phyloP scores from a whole-genome alignment of 768 basidiomycete species.

The Aureoboletus auriporus region DNA sequence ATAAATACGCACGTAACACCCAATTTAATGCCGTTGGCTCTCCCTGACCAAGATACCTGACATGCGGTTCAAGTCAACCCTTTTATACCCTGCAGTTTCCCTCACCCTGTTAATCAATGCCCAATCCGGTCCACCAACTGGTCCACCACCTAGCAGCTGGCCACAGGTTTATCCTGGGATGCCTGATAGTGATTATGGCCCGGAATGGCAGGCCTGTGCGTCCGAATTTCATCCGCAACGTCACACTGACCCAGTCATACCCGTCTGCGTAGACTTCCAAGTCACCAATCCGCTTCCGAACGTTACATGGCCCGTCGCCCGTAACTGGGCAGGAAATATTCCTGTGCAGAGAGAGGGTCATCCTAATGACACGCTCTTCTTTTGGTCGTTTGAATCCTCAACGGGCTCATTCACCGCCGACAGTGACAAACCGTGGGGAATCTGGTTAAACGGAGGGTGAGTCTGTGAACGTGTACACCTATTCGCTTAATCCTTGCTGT shows the following conservation, averaged over 20 bases:
- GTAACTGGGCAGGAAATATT: conserved; percentile 63
- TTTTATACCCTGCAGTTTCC: conserved; percentile 1
- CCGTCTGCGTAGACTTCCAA: conserved; percentile 46
- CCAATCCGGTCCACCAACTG: conserved; percentile 23
- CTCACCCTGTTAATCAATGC: conserved; percentile 14
- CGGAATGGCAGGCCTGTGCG: conserved; percentile 62
- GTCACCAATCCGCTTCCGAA: conserved; percentile 57
- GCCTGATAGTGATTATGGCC: conserved; percentile 44
- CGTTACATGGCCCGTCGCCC: conserved; percentile 48
- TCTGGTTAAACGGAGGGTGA: conserved; percentile 74
- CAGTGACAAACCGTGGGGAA: conserved; percentile 58
- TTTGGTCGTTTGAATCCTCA: conserved; percentile 57
- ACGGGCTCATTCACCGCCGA: conserved; percentile 50
- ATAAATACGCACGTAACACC: no score
- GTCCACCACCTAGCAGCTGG: conserved; percentile 29
- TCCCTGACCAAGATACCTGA: neutral
- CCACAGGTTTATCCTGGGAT: conserved; percentile 42
- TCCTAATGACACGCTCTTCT: conserved; percentile 65
- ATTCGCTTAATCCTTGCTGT: neutral
- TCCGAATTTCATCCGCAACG: neutral
- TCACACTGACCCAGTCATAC: neutral
- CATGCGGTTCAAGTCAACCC: conserved; percentile 20
- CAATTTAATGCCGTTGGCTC: neutral
- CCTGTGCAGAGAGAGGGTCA: conserved; percentile 55
- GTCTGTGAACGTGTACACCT: conserved; percentile 9